These are phyloP conservation scores for Lentinula boryana DNA, from an alignment of 768 basidiomycete species.

Conservation along the genomic window DNA sequence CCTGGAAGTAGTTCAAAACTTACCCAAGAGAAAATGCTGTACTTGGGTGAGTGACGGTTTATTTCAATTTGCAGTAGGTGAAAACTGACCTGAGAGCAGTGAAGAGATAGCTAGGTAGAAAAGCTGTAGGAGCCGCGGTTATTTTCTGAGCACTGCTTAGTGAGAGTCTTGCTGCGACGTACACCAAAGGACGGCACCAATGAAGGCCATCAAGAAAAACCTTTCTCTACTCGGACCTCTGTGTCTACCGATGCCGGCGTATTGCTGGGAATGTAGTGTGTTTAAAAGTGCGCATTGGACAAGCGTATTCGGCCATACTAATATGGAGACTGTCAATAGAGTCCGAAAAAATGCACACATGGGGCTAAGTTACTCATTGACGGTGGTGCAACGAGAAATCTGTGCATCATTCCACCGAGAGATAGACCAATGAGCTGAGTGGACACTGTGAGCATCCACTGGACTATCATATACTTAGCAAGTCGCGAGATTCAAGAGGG, in stretches of 20 bases:
- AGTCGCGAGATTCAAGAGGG: slow-evolving; percentile 1
- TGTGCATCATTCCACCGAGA: slow-evolving; percentile 63
- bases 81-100: slow-evolving; percentile 41
- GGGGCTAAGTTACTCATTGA: slow-evolving; percentile 27
- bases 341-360: background rate
- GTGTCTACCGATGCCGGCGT: slow-evolving; percentile 55
- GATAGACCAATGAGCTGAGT: slow-evolving; percentile 73
- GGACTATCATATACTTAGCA: slow-evolving; percentile 31
- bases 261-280: slow-evolving; percentile 65
- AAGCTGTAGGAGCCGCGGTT: background rate
- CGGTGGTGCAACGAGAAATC: slow-evolving; percentile 67
- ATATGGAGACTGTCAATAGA: background rate
- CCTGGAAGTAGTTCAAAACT: background rate
- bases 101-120: slow-evolving; percentile 17
- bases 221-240: slow-evolving; percentile 61
- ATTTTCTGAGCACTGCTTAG: background rate
- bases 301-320: slow-evolving; percentile 68
- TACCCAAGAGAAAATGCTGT: slow-evolving; percentile 47
- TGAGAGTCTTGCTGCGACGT: slow-evolving; percentile 13
- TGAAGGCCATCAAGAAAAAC: slow-evolving; percentile 61
- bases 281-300: slow-evolving; percentile 72
- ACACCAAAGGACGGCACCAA: slow-evolving; percentile 57
- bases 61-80: background rate
- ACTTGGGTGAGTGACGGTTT: background rate
- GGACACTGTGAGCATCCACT: slow-evolving; percentile 68